phyloP scores from a whole-genome alignment of 2,329 filamentous ascomycete genomes.

The Coleophoma cylindrospora region DNA sequence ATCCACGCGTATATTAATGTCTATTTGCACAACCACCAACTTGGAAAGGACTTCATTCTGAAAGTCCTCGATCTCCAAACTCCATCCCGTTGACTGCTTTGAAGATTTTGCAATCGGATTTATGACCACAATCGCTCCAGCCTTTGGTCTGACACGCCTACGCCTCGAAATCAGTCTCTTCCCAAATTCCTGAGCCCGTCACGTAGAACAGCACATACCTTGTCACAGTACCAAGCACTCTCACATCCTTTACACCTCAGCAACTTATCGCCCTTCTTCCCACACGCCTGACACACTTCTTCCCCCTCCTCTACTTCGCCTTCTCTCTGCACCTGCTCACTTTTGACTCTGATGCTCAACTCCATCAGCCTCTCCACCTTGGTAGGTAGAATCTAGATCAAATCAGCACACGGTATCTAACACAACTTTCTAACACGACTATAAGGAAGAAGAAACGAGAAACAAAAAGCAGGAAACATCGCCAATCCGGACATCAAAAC shows the following conservation, averaged over 20 bases:
- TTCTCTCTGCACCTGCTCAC: neutral
- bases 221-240: conserved; percentile 23
- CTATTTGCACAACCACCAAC: conserved; percentile 8
- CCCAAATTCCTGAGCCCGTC: neutral
- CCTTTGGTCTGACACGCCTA: conserved; percentile 21
- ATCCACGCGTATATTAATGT: too few species aligned
- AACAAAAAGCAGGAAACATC: neutral
- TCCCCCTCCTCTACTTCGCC: neutral
- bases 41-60: conserved; percentile 9
- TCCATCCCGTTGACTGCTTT: conserved; percentile 7
- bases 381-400: conserved; percentile 17
- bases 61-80: neutral
- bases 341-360: conserved; percentile 7
- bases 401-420: neutral
- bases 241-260: conserved; percentile 21
- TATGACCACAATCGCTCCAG: conserved; percentile 21
- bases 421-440: neutral
- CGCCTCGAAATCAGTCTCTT: neutral
- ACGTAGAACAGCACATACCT: conserved; percentile 11
- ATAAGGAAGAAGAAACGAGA: neutral
- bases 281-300: conserved; percentile 17
- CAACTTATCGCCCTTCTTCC: conserved; percentile 9
- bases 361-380: conserved; percentile 14
- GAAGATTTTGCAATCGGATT: conserved; percentile 21
- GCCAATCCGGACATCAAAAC: neutral